Evolutionary conservation across 2,329 filamentous ascomycete species (phyloP), one percentile per base, ranked within the genome.

Genomic region (Arthrinium puccinioides): DNA sequence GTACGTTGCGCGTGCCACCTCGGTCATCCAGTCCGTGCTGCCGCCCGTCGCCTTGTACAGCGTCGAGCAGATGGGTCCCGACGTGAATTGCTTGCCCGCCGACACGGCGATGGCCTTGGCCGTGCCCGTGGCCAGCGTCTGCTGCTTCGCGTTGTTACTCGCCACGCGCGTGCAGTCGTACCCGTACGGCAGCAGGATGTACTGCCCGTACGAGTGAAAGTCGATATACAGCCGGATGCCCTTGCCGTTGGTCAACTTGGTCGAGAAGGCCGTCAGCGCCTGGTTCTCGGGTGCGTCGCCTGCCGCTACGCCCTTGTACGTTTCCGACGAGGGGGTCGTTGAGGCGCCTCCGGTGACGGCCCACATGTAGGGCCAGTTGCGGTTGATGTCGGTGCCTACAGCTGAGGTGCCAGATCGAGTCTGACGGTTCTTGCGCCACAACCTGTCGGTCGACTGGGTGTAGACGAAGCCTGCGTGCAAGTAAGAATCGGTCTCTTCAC

Each of bases 151-250:
- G 20, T 66, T 53, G 38, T 70, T 64, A 21, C 58, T 52, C 5
- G 69, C 53, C 15, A 59, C 55, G 6, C 51, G 60, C 14, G 56
- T 59, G 55, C 72, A 76, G 8, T 64, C 70, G 57, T 74, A 79
- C 13, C 74, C 74, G 52, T 74, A 78, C 7, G 67, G 71, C 14
- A 69, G 66, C 32, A 76, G 60, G 38, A 77, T 66, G 36, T 67
- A 61, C 47, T 78, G 72, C 11, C 63, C 63, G 57, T 78, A 79
- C 16, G 69, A 68, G 54, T 79, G 76, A 55, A 72, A 72, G 54
- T 80, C 76, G 50, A 79, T 69, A 57, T 72, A 80, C 10, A 75
- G 57, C 38, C 71, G 66, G 37, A 77, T 62, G 3, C 70, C 70
- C 33, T 66, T 61, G 4, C 44, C 32, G 13, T 46, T 45, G 21